phyloP scores from a whole-genome alignment of 148 eudicot genomes.

The Heliamphora exappendiculata region DNA sequence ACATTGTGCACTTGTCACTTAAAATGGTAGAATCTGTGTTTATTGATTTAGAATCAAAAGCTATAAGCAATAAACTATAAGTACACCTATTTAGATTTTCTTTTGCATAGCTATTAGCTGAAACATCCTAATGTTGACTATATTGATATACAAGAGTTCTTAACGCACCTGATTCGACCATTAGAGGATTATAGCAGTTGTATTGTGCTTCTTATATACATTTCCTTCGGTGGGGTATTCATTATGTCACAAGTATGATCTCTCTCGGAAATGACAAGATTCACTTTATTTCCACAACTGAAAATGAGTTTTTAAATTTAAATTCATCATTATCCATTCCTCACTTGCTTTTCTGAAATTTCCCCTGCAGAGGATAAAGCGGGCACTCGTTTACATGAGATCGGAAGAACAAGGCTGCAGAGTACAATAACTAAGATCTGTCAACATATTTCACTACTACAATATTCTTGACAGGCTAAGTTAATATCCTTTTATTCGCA shows the following conservation, averaged over 20 bases:
- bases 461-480: conserved; percentile 9
- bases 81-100: no score
- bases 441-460: not conserved
- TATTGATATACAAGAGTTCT: not conserved
- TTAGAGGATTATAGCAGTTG: not conserved
- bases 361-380: conserved; percentile 47
- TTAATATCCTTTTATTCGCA: conserved; percentile 30
- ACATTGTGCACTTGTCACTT: no score
- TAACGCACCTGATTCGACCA: not conserved
- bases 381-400: conserved; percentile 48
- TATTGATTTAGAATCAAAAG: no score
- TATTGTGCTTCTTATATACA: not conserved
- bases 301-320: not conserved
- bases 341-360: not conserved
- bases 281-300: not conserved
- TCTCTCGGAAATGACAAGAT: not conserved
- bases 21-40: no score
- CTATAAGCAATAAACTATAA: no score
- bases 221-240: not conserved
- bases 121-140: not conserved
- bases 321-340: not conserved
- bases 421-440: conserved; percentile 27
- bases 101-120: no score
- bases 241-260: not conserved
- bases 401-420: conserved; percentile 58